Base-by-base conservation (phyloP, 2,329 filamentous ascomycete genomes). In the Trichothecium roseum region DNA sequence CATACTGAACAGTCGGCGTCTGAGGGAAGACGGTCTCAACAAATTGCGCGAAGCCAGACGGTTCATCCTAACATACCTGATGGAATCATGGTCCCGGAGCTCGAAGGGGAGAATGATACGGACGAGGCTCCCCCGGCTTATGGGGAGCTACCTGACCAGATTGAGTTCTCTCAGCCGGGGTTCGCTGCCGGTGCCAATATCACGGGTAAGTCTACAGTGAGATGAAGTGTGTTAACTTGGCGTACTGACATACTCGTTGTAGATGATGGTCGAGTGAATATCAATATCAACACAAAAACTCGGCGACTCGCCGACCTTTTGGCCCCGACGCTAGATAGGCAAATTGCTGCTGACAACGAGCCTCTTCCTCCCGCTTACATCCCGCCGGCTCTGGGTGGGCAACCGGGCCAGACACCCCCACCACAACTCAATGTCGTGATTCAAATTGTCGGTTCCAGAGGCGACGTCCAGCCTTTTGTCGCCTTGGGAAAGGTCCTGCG, bases 211-310 rank as follows among this genome's bases (percentile, higher is more conserved):
- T 35, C 33, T 13, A 12, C 13, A n/a, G 29, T 16, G 3, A 27
- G 17, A 35, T 28, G 18, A 18, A 34, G 14, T 16, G 8, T 4
- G 5, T 13, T 20, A 30, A 12, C 18, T 18, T 15, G 10, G 18
- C 7, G 22, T 28, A 18, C 22, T 42, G 22, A 42, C 28, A 20
- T 20, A 30, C 12, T 28, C 47, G 15, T n/a, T 18, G 16, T 35
- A 77, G 82, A 74, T 40, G 81, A 88, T 59, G 84, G 84, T 17
- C 75, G 85, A 50, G 69, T 91, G 47, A 78, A 86, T 50, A 86
- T 91, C 60, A 79, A 78, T 42, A 84, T 91, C 58, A 78, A 81
- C 50, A 79, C 86, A 53, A 79, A 75, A 45, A 78, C 71, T 45
- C 62, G 68, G 37, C 72, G 72, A 37, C 63, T 89, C 4, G 75